phyloP scores from a whole-genome alignment of 108 stramenopile genomes.

The Nannochloropsis salina region DNA sequence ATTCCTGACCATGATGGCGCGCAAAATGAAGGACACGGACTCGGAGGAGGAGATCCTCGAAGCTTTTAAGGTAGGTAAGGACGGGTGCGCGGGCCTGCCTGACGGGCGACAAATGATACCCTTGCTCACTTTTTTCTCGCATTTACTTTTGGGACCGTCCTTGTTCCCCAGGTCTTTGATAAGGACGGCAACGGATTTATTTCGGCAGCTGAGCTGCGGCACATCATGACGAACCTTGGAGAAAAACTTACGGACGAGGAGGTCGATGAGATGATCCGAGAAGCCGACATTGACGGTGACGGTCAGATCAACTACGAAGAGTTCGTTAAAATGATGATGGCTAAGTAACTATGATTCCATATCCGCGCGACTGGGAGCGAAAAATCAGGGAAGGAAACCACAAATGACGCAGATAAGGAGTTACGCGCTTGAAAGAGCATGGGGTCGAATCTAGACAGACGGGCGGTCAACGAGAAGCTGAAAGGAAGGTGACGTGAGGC shows the following conservation, averaged over 20 bases:
- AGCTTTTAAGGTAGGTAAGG: slow-evolving; percentile 81
- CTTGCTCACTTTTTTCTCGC: neutral
- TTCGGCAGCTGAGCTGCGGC: slow-evolving; percentile 99
- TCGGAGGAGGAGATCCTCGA: slow-evolving; percentile 98
- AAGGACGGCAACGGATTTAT: slow-evolving; percentile 99
- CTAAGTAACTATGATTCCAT: neutral
- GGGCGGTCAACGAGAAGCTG: no score
- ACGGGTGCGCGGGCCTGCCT: neutral
- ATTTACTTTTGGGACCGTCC: slow-evolving; percentile 42
- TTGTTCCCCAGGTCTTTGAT: slow-evolving; percentile 57
- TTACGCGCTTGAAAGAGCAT: no score
- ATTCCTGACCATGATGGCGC: slow-evolving; percentile 99
- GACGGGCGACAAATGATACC: neutral
- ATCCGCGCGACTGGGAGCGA: neutral
- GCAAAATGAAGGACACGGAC: slow-evolving; percentile 99
- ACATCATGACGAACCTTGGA: slow-evolving; percentile 99
- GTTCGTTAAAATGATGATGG: slow-evolving; percentile 72
- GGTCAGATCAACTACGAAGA: slow-evolving; percentile 99
- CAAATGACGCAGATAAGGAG: neutral
- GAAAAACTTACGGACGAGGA: slow-evolving; percentile 99
- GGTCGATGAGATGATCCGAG: slow-evolving; percentile 99
- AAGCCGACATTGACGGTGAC: slow-evolving; percentile 99
- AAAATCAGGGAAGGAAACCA: neutral
- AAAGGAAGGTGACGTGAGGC: no score
- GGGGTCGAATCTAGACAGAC: no score